phyloP scores from a whole-genome alignment of 371 early-diverging fungal genomes.

The Lichtheimia corymbifera region DNA sequence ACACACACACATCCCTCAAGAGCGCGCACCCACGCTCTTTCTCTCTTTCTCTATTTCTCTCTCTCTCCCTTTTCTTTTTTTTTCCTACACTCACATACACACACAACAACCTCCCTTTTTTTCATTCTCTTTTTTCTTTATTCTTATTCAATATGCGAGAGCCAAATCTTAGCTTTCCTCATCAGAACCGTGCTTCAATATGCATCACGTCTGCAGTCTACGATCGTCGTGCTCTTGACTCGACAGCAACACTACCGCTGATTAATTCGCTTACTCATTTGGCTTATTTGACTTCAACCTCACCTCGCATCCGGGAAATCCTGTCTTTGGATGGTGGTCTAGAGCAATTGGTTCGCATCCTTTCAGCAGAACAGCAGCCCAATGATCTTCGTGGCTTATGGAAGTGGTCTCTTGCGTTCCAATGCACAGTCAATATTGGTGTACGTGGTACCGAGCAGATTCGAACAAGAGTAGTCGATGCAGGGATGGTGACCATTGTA shows the following conservation, averaged over 20 bases:
- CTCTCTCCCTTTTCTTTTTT: too few species aligned
- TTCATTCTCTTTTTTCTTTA: background rate
- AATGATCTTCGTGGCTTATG: constrained; percentile 70
- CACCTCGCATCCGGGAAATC: constrained; percentile 79
- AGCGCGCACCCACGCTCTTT: too few species aligned
- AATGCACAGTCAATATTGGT: constrained; percentile 85
- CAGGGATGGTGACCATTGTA: constrained; percentile 79
- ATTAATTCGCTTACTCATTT: constrained; percentile 89
- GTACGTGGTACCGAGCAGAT: constrained; percentile 83
- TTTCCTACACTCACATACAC: too few species aligned
- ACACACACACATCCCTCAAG: too few species aligned
- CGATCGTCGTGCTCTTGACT: constrained; percentile 74
- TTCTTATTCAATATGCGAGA: constrained; percentile 65
- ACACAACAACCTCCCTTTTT: background rate
- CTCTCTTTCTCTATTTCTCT: too few species aligned
- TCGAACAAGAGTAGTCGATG: constrained; percentile 82
- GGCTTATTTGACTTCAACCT: constrained; percentile 80
- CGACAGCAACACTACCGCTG: constrained; percentile 83
- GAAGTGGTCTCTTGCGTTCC: constrained; percentile 85
- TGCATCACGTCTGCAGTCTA: constrained; percentile 64
- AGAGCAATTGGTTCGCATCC: constrained; percentile 82
- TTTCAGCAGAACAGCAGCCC: constrained; percentile 56
- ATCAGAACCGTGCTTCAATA: constrained; percentile 75
- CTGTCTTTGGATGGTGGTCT: constrained; percentile 87
- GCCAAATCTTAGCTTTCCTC: constrained; percentile 77